Base-by-base conservation (phyloP, 805 yeast species). In the Saccharomycopsis sp. region DNA sequence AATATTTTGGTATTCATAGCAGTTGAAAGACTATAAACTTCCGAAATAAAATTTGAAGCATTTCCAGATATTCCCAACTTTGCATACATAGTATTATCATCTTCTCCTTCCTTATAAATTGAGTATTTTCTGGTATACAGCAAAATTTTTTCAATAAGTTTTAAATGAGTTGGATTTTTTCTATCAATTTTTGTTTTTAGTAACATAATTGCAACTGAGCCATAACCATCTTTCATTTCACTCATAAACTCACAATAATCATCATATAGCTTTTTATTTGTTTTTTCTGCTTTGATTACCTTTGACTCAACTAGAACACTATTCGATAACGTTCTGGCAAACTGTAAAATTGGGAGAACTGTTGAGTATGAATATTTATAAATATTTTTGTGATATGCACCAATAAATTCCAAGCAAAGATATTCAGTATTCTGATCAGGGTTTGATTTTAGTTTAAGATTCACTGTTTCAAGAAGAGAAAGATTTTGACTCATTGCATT, bases 1-100 rank as follows among this genome's bases (percentile, higher is more conserved):
- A 79, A 76, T 28, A 66, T 61, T 45, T 68, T 64, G 37, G 78
- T 58, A 51, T 75, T 77, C 57, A 72, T 63, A 2, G 76, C 69
- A 35, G 71, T 66, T 35, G 74, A 60, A 19, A 75, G 56, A 4
- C 74, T 55, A 51, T 66, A 73, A 39, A 68, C 61, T 3, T 62
- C 63, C 18, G 60, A 53, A 3, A 73, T 67, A 44, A 62, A 66
- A 21, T 58, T 54, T 23, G 52, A 52, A 1, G 75, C 74, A 45
- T 67, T 58, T 12, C 60, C 60, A 8, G 72, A 62, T 42, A 70
- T 62, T 1, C 74, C 75, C 10, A 72, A 70, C 44, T 61, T 66
- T 9, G 59, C 53, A 39, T 61, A 69, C 40, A 38, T 38, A 5
- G 33, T 37, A 5, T 18, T 15, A 3, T 31, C 42, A 13, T 45